These are phyloP conservation scores for Tuber melanosporum DNA, from an alignment of 495 filamentous ascomycete genomes.

Conservation along the genomic window DNA sequence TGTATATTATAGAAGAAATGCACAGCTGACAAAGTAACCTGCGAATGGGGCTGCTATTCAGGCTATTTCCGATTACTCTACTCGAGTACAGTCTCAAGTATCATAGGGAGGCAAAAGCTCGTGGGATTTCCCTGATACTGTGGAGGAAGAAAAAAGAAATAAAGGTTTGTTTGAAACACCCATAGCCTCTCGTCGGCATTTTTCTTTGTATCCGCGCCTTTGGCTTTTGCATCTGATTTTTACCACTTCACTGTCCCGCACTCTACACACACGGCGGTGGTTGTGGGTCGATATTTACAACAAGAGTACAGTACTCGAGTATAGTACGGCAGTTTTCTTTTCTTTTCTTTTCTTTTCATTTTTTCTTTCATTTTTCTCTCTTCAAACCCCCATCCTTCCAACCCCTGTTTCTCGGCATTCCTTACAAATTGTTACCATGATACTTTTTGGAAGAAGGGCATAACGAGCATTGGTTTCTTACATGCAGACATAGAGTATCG, in stretches of 20 bases:
- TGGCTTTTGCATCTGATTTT: neutral
- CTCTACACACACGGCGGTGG: neutral
- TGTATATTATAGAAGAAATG: neutral
- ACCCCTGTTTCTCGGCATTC: neutral
- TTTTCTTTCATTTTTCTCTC: neutral
- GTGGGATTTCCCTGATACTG: neutral
- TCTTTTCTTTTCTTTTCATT: neutral
- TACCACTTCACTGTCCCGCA: neutral
- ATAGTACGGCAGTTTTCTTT: no score
- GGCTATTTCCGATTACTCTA: neutral
- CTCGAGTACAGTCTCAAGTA: neutral
- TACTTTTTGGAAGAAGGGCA: neutral
- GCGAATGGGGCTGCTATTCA: neutral
- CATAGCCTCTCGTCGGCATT: neutral
- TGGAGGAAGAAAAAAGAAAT: neutral
- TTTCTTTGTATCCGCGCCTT: neutral
- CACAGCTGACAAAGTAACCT: neutral
- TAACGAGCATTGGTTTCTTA: neutral
- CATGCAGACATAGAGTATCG: neutral
- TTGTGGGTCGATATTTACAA: neutral
- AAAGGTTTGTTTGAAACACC: neutral
- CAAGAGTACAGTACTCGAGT: neutral
- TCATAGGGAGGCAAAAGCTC: neutral
- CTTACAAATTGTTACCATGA: neutral
- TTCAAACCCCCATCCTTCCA: neutral